Percentiles rank a stretch among this genome's conserved stretches.
These are phyloP conservation scores for Fraxinus latifolia DNA, from an alignment of 305 asterid species.

Conservation along the genomic window DNA sequence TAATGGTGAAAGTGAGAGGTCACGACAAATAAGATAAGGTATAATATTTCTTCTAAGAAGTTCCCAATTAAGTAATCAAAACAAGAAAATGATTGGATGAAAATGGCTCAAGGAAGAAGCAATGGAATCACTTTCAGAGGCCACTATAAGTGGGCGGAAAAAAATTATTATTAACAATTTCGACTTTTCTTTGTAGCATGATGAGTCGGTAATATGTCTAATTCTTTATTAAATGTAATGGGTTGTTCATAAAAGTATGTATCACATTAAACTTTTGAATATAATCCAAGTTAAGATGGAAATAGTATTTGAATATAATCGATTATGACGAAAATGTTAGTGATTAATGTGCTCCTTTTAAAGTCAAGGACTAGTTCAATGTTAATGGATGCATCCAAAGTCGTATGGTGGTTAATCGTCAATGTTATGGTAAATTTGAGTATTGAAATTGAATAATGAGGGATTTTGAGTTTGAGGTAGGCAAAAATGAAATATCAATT, in stretches of 20 bases:
- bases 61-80: too few species aligned
- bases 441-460: neutral
- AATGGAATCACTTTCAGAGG: constrained; percentile 29
- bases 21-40: too few species aligned
- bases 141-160: constrained; percentile 38
- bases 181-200: neutral
- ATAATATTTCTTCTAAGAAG: too few species aligned
- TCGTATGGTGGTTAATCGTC: neutral
- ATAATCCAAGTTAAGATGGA: neutral
- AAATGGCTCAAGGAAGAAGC: constrained; percentile 66
- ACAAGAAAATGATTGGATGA: constrained; percentile 42
- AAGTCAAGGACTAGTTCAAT: neutral
- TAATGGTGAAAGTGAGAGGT: too few species aligned
- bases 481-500: neutral
- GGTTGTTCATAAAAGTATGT: neutral
- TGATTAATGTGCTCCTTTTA: neutral
- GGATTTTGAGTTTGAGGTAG: neutral
- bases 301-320: neutral
- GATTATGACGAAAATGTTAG: neutral
- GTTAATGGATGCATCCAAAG: neutral
- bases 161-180: constrained; percentile 22
- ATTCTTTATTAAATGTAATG: neutral
- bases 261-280: neutral
- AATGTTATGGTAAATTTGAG: neutral
- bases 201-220: neutral